Conservation (phyloP, 2,329 filamentous ascomycete species). For the Colletotrichum coccodes region DNA sequence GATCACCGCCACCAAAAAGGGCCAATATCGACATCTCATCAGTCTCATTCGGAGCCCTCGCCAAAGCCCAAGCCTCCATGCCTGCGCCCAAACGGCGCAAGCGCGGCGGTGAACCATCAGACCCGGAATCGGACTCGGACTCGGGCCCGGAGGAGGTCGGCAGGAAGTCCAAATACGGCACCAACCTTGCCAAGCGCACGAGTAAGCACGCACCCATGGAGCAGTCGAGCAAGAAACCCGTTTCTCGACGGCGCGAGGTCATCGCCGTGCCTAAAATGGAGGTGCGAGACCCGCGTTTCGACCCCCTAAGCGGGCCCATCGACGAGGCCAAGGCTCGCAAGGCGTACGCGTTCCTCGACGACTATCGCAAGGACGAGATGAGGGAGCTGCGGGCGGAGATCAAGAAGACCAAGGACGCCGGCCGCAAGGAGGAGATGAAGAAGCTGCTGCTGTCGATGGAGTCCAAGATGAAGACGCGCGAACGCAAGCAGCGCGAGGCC, state of each 20-base stretch:
- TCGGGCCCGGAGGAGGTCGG: slow-evolving; percentile 44
- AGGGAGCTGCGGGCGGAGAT: slow-evolving; percentile 75
- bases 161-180: slow-evolving; percentile 38
- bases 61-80: slow-evolving; percentile 83
- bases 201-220: slow-evolving; percentile 93
- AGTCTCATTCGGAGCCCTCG: slow-evolving; percentile 90
- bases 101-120: slow-evolving; percentile 39
- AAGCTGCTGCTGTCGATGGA: slow-evolving; percentile 81
- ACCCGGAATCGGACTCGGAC: slow-evolving; percentile 38
- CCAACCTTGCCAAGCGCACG: slow-evolving; percentile 53
- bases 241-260: slow-evolving; percentile 82
- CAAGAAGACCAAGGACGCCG: slow-evolving; percentile 71
- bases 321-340: slow-evolving; percentile 71
- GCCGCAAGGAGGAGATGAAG: slow-evolving; percentile 76
- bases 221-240: slow-evolving; percentile 83
- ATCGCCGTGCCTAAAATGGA: slow-evolving; percentile 69
- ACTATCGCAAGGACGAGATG: slow-evolving; percentile 88
- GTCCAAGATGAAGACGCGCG: slow-evolving; percentile 77
- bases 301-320: slow-evolving; percentile 63
- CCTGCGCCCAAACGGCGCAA: slow-evolving; percentile 45
- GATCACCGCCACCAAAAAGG: slow-evolving; percentile 30
- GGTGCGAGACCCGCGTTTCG: slow-evolving; percentile 88
- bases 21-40: slow-evolving; percentile 59
- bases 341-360: slow-evolving; percentile 88
- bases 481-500: slow-evolving; percentile 75